Evolutionary conservation across 2,329 filamentous ascomycete species (phyloP), one percentile per base, ranked within the genome.

Genomic region (Sarocladium oryzae): DNA sequence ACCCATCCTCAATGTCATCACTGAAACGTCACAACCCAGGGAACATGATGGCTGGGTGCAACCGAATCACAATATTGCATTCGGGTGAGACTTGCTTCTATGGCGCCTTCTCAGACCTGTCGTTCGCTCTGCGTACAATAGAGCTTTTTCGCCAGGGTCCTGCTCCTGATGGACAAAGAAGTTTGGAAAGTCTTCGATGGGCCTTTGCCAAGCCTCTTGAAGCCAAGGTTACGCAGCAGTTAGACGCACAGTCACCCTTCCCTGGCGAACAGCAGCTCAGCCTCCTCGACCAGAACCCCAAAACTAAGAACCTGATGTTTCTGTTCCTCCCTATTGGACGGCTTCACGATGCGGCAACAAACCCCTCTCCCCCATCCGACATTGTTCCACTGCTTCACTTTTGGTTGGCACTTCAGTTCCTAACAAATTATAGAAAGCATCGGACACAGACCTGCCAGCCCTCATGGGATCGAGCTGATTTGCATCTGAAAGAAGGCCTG

Each of bases 31-130:
- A 48, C n/a, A 33, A 48, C 9, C 18, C 26, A 8, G 30, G 30
- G 10, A 46, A 48, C 30, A 52, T 50, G 46, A 45, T 53, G 13
- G 20, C 30, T 21, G 51, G 51, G 2, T 37, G 26, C 24, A 26
- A 50, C 18, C 24, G 51, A 16, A n/a, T 28, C 21, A 28, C 21
- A 6, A 36, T 32, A 20, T 26, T 37, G 10, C 46, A 28, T 26
- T 48, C 43, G n/a, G 36, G 36, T 11, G 50, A 51, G 16, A 24
- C 28, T 15, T 51, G 41, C 26, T 53, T 50, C n/a, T 45, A 53
- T 21, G 51, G 51, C 9, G 35, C 51, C 15, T 53, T 41, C 21
- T 53, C 51, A 2, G 51, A 53, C 28, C 13, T 53, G 5, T 50
- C 51, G 2, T 53, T 53, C 18, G 48, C 48, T 20, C 28, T 45